phyloP scores from a whole-genome alignment of 441 rosid genomes.

The Bruguiera hainesii region DNA sequence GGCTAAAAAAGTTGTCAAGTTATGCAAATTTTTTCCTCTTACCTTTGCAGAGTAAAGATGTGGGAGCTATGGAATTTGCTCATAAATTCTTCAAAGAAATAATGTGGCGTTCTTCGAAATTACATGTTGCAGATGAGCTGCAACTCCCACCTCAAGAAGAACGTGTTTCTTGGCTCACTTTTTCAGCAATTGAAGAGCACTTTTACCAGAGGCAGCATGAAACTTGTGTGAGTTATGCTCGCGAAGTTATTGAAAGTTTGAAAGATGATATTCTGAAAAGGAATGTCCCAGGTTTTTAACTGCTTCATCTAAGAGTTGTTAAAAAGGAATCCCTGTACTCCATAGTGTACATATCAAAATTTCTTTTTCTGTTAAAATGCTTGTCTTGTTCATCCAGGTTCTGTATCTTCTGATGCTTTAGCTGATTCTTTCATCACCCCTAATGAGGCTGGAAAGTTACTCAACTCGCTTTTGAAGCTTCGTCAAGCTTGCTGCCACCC shows the following conservation, averaged over 20 bases:
- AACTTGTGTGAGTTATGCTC: constrained; percentile 86
- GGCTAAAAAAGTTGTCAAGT: background rate
- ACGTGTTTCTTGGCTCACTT: constrained; percentile 78
- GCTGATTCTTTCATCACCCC: constrained; percentile 68
- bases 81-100: constrained; percentile 72
- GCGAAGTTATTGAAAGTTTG: constrained; percentile 82
- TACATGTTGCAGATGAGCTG: constrained; percentile 89
- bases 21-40: constrained; percentile 11
- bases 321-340: background rate
- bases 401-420: constrained; percentile 34
- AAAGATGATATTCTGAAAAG: constrained; percentile 76
- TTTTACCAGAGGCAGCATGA: constrained; percentile 98
- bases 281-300: constrained; percentile 51
- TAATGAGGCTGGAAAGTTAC: constrained; percentile 78
- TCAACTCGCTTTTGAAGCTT: constrained; percentile 93
- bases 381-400: constrained; percentile 42
- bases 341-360: background rate
- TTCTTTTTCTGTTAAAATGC: constrained; percentile 15
- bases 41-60: constrained; percentile 61
- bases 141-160: constrained; percentile 95
- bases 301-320: constrained; percentile 23
- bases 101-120: constrained; percentile 98
- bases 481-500: constrained; percentile 99
- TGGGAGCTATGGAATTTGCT: constrained; percentile 70
- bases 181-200: constrained; percentile 94